Conservation (phyloP, 768 basidiomycete species). For the Trichaptum fuscoviolaceum region DNA sequence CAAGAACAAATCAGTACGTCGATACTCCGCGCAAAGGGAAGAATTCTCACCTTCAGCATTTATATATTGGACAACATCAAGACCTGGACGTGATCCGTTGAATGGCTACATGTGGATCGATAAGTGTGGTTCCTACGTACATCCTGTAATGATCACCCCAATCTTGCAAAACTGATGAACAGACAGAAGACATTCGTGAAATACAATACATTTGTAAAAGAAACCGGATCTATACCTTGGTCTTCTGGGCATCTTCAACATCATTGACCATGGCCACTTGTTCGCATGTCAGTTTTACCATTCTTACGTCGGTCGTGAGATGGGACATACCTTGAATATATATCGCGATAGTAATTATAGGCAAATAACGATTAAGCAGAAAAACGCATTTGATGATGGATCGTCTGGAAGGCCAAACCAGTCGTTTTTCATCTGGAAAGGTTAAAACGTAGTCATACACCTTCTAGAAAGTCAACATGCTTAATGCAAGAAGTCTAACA, state of each 20-base stretch:
- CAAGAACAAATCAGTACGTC: background rate
- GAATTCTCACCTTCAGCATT: background rate
- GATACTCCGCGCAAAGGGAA: background rate
- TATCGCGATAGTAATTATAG: background rate
- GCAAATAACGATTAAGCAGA: constrained; percentile 12
- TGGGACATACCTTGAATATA: background rate
- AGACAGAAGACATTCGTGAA: background rate
- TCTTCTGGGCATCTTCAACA: background rate
- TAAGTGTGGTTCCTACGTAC: background rate
- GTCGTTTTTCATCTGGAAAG: background rate
- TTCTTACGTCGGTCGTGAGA: background rate
- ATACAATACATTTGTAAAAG: too few species aligned
- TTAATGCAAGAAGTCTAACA: background rate
- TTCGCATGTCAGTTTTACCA: background rate
- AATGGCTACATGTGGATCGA: background rate
- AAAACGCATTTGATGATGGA: constrained; percentile 5
- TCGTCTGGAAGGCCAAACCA: background rate
- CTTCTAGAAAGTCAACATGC: background rate
- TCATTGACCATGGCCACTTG: background rate
- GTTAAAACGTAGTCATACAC: constrained; percentile 3
- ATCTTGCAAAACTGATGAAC: background rate
- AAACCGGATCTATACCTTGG: background rate
- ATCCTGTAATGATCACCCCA: background rate
- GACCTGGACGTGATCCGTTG: background rate
- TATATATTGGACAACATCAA: background rate